phyloP scores from a whole-genome alignment of 352 stramenopile species.

The Globisporangium okanoganense region DNA sequence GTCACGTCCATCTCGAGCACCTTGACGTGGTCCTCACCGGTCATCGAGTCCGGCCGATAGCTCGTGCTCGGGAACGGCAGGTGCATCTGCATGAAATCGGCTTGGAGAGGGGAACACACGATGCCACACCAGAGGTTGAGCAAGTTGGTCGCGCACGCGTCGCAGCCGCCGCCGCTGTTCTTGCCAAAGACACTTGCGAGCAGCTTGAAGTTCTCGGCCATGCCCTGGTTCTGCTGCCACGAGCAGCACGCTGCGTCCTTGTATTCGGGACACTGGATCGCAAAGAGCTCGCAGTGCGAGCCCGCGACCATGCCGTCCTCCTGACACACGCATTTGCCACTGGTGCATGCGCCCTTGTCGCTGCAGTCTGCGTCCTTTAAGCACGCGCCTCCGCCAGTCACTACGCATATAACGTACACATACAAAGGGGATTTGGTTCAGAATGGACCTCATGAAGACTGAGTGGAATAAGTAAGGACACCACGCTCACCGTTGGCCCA shows the following conservation, averaged over 20 bases:
- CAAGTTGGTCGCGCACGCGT: conserved; percentile 79
- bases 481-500: conserved; percentile 38
- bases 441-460: too few relatives aligned
- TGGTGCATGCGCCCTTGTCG: conserved; percentile 47
- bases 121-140: conserved; percentile 86
- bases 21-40: conserved; percentile 65
- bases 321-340: conserved; percentile 42
- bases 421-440: background rate
- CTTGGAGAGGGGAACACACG: conserved; percentile 75
- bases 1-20: conserved; percentile 77
- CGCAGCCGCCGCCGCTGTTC: conserved; percentile 67
- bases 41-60: conserved; percentile 74
- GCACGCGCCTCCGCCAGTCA: conserved; percentile 68
- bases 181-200: conserved; percentile 63
- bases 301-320: conserved; percentile 67
- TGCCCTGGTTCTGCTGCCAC: conserved; percentile 88
- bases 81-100: conserved; percentile 70
- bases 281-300: conserved; percentile 63
- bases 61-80: conserved; percentile 61
- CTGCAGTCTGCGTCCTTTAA: conserved; percentile 48
- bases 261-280: conserved; percentile 87
- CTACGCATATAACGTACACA: conserved; percentile 13
- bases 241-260: conserved; percentile 73
- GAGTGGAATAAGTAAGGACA: background rate
- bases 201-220: conserved; percentile 86